Evolutionary conservation across 2,329 filamentous ascomycete species (phyloP), one percentile per base, ranked within the genome.

Genomic region (Coniochaeta sp.): DNA sequence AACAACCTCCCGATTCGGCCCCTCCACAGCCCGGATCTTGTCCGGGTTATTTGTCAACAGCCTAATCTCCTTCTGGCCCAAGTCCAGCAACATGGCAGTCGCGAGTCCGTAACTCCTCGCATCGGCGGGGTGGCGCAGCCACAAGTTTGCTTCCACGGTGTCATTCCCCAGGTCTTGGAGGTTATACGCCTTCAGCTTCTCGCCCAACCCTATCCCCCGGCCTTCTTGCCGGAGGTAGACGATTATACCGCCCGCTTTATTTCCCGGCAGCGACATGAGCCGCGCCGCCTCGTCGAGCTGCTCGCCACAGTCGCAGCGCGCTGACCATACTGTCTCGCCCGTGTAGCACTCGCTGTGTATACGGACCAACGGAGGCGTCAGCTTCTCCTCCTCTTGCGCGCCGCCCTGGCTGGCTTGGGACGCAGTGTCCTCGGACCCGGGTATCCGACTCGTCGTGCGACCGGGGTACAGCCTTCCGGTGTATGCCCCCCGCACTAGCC

Each of bases 271-370:
- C 14, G 87, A 86, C 94, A 99, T 99, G 2, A 99, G 74, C 24
- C 94, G 81, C 1, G 92, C 94, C 1, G 94, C 94, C 72, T 99
- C 94, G 67, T 99, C 94, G 2, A 99, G 79, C 67, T 99, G 94
- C 71, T 99, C 94, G 52, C 94, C 94, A 67, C 94, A 99, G 71
- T 99, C 94, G 72, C 94, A 99, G 26, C 94, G 85, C 31, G 94
- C 92, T 7, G 91, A 96, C 94, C 94, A 97, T 1, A 95, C 94
- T 1, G 94, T 99, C 75, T 99, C 94, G 53, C 94, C 94, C 0
- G 94, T 99, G 69, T 99, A 99, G 72, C 94, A 99, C 70, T 99
- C 94, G 3, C 89, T 95, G 68, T 99, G 94, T 64, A 99, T 99
- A 52, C 94, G 82, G 46, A 99, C 92, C 33, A 99, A 75, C 0